Conservation (phyloP, 306 rosid genomes). For the Dalbergia oliveri region DNA sequence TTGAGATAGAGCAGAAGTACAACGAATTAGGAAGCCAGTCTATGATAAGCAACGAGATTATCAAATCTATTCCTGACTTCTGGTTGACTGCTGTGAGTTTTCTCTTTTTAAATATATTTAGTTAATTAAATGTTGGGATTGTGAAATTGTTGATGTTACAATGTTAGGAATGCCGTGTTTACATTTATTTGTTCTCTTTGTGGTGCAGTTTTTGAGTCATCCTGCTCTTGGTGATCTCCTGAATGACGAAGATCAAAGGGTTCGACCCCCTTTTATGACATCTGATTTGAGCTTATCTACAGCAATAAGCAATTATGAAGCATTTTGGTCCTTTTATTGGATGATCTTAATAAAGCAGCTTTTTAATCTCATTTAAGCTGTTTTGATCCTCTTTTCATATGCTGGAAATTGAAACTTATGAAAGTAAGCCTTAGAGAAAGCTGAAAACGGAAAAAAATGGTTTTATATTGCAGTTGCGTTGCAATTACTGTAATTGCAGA, state of each 20-base stretch:
- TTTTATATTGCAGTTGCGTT: background rate
- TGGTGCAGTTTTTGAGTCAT: slow-evolving; percentile 78
- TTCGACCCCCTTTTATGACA: background rate
- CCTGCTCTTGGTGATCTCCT: slow-evolving; percentile 80
- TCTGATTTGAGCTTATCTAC: background rate
- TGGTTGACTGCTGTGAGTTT: slow-evolving; percentile 91
- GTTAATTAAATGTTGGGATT: background rate
- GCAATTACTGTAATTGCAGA: background rate
- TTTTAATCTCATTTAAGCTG: background rate
- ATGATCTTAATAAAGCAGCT: background rate
- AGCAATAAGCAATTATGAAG: background rate
- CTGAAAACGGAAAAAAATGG: background rate
- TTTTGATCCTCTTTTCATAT: background rate
- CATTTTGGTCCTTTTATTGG: slow-evolving; percentile 4
- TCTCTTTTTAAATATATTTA: background rate
- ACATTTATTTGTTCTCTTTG: background rate
- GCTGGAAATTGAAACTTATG: background rate
- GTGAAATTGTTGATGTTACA: background rate
- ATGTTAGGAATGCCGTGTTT: background rate
- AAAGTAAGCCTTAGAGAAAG: background rate
- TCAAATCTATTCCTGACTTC: slow-evolving; percentile 88
- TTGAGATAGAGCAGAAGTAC: slow-evolving; percentile 91
- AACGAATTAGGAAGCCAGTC: slow-evolving; percentile 84
- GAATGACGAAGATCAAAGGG: slow-evolving; percentile 79
- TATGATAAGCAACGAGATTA: slow-evolving; percentile 77